Evolutionary conservation across 441 rosid genomes (phyloP), one percentile per base, ranked within the genome.

Genomic region (Populus hybrid): DNA sequence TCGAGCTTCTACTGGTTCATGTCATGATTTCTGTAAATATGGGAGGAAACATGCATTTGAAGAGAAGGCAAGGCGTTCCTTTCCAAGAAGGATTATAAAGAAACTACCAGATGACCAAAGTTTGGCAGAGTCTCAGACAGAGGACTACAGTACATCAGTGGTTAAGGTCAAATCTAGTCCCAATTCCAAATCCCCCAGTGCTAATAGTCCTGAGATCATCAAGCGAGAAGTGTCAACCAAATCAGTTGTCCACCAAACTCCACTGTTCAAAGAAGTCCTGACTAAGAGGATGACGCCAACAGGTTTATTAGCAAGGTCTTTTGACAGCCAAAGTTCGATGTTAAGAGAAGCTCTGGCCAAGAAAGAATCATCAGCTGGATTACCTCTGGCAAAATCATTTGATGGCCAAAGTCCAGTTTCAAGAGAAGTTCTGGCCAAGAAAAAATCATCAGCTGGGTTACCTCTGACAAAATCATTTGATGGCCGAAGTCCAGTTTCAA

Each of bases 11-110:
- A 85, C 87, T 63, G 93, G 90, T 80, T 92, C 98, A 30, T 94
- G 97, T 81, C 99, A 96, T 70, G 98, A 96, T 81, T 80, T 79
- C 50, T 96, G 99, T 83, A 96, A 96, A 81, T 90, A 82, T 46
- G 97, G 97, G 73, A 85, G 72, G 76, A 85, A 83, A 65, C 87
- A 90, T 75, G 92, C 50, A 67, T 66, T 72, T 40, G 86, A 90
- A 83, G 84, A 83, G 72, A 84, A 88, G 78, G 80, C 88, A 73
- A 83, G 85, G 54, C 79, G 8, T 74, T 80, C 83, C 26, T 77
- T 81, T 70, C 78, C 16, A 9, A 89, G 81, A 78, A 90, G 91
- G 78, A 74, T 72, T 20, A 26, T 59, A 12, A 84, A 74, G 72
- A 84, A 82, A 82, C 81, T 76, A 28, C 74, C 81, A 30, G 83